Base-by-base conservation (phyloP, 192 early-diverging fungal species). In the Chytriomyces sp. region DNA sequence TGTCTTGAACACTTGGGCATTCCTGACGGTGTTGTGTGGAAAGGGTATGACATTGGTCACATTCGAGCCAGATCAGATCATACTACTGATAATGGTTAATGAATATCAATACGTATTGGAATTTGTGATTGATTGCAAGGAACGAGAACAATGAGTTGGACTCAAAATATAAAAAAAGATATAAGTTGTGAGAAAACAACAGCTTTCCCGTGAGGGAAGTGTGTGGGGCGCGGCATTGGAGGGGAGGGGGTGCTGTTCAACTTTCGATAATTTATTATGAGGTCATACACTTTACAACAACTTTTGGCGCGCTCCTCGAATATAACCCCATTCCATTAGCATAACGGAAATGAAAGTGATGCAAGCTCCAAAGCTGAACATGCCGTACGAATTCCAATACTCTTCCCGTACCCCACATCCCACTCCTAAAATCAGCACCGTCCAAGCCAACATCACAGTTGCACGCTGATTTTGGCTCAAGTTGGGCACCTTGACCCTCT, bases 11-110 rank as follows among this genome's bases (percentile, higher is more conserved):
- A 3, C 28, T 28, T 58, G 14, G 56, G 56, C 28, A 58, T 58
- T 58, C 56, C 60, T 38, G 60, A 62, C 26, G 60, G 60, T 37
- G 60, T 62, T n/a, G 60, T 62, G 60, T 28, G n/a, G 28, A 49
- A 22, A 49, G 44, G 44, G 22, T 58, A 22, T 62, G 60, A 62
- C 17, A n/a, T n/a, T n/a, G n/a, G n/a, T n/a, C n/a, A n/a, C n/a
- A 3, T 62, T 19, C 26, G 36, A 3, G 31, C 60, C 8, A 1
- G 30, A 62, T 3, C 31, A 28, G 14, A 62, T 12, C 60, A 62
- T 4, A 4, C 4, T 0, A 62, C 60, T 37, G 60, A 62, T 38
- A 36, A 62, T 31, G 60, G 38, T 38, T 62, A 8, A 30, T n/a
- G 60, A 58, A 58, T 26, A 58, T 58, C 56, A 58, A 58, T 58